A percentile compares a stretch with the other conserved stretches of the same genome.
Evolutionary conservation across 1,139 yeast species (phyloP).

Genomic region (Spathaspora sp.): DNA sequence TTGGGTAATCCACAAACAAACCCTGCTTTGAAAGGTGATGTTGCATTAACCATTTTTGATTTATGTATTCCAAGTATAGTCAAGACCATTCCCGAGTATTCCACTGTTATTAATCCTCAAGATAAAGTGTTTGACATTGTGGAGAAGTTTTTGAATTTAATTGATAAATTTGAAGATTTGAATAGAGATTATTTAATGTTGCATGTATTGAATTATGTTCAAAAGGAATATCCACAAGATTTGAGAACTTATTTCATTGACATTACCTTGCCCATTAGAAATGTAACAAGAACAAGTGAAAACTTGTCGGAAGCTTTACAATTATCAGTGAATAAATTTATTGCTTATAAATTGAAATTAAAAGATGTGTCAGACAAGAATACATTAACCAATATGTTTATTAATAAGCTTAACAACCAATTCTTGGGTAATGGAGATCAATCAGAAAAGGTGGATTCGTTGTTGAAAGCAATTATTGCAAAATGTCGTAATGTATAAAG

Average conservation of each 20-base stretch:
- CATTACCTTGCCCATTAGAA: constrained; percentile 68
- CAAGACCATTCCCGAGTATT: constrained; percentile 28
- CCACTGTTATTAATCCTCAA: constrained; percentile 24
- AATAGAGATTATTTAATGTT: constrained; percentile 66
- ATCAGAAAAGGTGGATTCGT: constrained; percentile 26
- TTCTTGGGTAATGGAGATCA: constrained; percentile 20
- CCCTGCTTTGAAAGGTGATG: constrained; percentile 89
- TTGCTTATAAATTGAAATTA: constrained; percentile 55
- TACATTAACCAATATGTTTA: constrained; percentile 45
- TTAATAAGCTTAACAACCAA: constrained; percentile 35
- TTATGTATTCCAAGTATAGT: constrained; percentile 57
- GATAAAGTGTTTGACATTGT: constrained; percentile 46
- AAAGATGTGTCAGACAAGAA: constrained; percentile 32
- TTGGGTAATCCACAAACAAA: constrained; percentile 83
- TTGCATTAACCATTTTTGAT: constrained; percentile 81
- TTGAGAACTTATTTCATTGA: constrained; percentile 52
- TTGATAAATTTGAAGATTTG: constrained; percentile 68
- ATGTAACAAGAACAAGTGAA: constrained; percentile 32
- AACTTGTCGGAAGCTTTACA: constrained; percentile 62
- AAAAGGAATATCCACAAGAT: constrained; percentile 35
- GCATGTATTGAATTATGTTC: constrained; percentile 60
- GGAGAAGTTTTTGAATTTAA: constrained; percentile 47
- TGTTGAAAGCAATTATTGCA: constrained; percentile 41
- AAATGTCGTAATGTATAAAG: constrained; percentile 27
- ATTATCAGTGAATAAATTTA: constrained; percentile 67